phyloP scores from a whole-genome alignment of 2,329 filamentous ascomycete genomes.

The Zymoseptoria passerinii region DNA sequence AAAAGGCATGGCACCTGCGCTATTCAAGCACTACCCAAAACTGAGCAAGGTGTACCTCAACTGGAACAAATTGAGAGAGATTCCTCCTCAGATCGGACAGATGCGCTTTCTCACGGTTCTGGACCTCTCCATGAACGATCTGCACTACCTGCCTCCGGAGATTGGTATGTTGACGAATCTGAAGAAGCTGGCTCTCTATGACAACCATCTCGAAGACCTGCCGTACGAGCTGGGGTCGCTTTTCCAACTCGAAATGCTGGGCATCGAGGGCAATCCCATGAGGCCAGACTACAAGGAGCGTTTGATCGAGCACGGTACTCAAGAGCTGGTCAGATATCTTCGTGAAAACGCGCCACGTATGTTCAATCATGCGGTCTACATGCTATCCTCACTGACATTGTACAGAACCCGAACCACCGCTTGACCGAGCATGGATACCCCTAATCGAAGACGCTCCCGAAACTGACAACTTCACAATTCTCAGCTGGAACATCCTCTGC shows the following conservation, averaged over 20 bases:
- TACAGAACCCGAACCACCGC: constrained; percentile 67
- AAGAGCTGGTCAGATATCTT: constrained; percentile 71
- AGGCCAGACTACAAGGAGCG: constrained; percentile 64
- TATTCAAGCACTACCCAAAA: constrained; percentile 79
- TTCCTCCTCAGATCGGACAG: constrained; percentile 76
- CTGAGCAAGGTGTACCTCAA: constrained; percentile 87
- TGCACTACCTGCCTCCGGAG: constrained; percentile 75
- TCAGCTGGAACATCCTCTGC: constrained; percentile 94
- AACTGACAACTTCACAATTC: constrained; percentile 65
- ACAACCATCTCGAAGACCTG: constrained; percentile 76
- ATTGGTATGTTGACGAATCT: constrained; percentile 95
- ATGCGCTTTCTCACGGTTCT: constrained; percentile 74
- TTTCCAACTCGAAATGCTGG: constrained; percentile 78
- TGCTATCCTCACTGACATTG: constrained; percentile 6
- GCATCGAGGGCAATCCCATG: constrained; percentile 85
- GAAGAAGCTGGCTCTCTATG: constrained; percentile 76
- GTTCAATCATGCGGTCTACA: constrained; percentile 25
- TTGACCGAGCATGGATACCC: constrained; percentile 68
- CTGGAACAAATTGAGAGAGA: constrained; percentile 74
- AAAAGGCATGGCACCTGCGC: constrained; percentile 65
- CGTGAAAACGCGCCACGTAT: constrained; percentile 78
- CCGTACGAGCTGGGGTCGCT: constrained; percentile 84
- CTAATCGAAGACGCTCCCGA: constrained; percentile 49
- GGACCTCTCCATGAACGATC: constrained; percentile 81
- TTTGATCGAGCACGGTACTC: constrained; percentile 80